A percentile compares a stretch with the other conserved stretches of the same genome.
Conservation (phyloP, 2,329 filamentous ascomycete species). For the Fusarium foetens region DNA sequence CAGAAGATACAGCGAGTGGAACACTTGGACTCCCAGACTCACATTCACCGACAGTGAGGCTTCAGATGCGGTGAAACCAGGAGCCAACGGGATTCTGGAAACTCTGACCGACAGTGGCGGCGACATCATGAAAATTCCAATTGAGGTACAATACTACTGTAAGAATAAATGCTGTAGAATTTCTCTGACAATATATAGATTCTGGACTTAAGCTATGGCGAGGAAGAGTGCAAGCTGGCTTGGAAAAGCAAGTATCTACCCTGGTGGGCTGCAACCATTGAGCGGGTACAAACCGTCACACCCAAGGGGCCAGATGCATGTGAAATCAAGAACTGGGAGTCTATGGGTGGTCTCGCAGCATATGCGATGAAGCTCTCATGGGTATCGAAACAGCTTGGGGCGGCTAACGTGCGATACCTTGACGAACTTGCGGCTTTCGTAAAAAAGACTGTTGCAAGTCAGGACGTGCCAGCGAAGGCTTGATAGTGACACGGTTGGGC, state of each 20-base stretch:
- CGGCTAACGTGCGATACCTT: neutral
- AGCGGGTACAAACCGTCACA: neutral
- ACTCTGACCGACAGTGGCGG: neutral
- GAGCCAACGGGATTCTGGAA: neutral
- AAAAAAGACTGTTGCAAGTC: neutral
- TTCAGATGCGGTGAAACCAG: neutral
- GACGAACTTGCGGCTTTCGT: neutral
- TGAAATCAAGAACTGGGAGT: neutral
- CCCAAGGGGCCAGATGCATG: neutral
- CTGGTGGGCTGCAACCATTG: neutral
- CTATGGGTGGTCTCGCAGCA: neutral
- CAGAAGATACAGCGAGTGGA: neutral
- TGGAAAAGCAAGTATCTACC: neutral
- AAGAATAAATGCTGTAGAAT: too few species aligned
- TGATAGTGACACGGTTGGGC: rapidly evolving
- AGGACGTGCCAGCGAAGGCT: too few species aligned
- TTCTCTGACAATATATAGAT: neutral
- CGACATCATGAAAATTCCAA: neutral
- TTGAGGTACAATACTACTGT: too few species aligned
- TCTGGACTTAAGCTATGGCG: neutral
- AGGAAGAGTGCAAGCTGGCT: neutral
- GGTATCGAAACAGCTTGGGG: neutral
- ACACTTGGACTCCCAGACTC: neutral
- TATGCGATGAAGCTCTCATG: neutral
- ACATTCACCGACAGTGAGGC: neutral